Base-by-base conservation (phyloP, 148 eudicot species). In the Hydrangea macrophylla region DNA sequence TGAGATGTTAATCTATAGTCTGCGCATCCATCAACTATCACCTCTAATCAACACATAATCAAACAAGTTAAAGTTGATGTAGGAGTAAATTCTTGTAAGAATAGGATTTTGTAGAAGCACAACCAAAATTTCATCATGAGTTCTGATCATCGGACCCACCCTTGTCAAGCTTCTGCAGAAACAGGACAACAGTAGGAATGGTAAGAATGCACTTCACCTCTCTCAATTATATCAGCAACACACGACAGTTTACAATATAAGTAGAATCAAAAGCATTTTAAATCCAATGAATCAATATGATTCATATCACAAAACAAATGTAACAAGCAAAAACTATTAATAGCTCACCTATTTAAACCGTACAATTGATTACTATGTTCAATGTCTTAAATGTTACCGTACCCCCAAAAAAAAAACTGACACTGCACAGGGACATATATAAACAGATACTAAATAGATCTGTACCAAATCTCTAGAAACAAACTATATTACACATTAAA, bases 81-180 rank as follows among this genome's bases (percentile, higher is more conserved):
- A n/a, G n/a, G n/a, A n/a, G 50, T 12, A 42, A 42, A 42, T 42
- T 42, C 13, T 42, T 11, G 2, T 11, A 48, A 48, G 6, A 9
- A 42, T 42, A 42, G 13, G 50, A 42, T 2, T 42, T 42, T 42
- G 50, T n/a, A 42, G 50, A 48, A 48, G 7, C 17, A 22, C 15
- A 13, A 30, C 60, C 35, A 44, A 64, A 30, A 28, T 9, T 28
- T 18, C 23, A 55, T 67, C n/a, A 27, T 18, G 36, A 69, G 35
- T 54, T 73, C 61, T 50, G 80, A 22, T 60, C 73, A 25, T 56
- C 37, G 17, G 76, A 61, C 67, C 72, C 80, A 58, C 76, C 80
- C 66, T 79, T 37, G 55, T 62, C 56, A 45, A 76, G 28, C 64
- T 82, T 82, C 85, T 82, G 76, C 78, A 70, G 42, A 39, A 66